Base-by-base conservation (phyloP, 1,139 yeast species). In the Suhomyces panamericanus region DNA sequence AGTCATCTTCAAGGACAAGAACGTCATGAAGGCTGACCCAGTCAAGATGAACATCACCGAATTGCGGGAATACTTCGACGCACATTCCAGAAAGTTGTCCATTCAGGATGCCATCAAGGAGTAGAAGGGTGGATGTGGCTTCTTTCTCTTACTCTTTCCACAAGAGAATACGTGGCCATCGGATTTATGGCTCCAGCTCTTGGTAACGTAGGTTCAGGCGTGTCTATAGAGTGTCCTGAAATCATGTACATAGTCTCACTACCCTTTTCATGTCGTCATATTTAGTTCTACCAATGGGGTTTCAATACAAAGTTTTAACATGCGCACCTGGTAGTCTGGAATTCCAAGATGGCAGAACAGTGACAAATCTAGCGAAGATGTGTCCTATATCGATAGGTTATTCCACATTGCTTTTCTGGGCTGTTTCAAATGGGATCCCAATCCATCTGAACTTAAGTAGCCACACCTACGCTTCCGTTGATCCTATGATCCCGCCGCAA, bases 1-100 rank as follows among this genome's bases (percentile, higher is more conserved):
- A 51, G 96, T 91, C 14, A 81, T 85, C 1, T 91, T 80, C 69
- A 87, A 87, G 65, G 97, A 91, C 65, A 93, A 91, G 57, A 79
- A 81, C 47, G 76, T 75, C 6, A 69, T 89, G 69, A 77, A 77
- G 45, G 80, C 82, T 6, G 87, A 89, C 60, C 96, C 96, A 3
- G 64, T 73, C 3, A 60, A 60, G 3, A 65, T 78, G 59, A 68
- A 63, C 12, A 75, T 82, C 51, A 73, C 66, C 27, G 91, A 85
- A 52, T 65, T 85, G 45, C 66, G 76, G 8, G 79, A 78, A 36
- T 63, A 71, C 54, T 79, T 86, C 49, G 87, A 85, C 58, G 69
- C 82, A 46, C 91, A 86, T 59, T 85, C 91, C 3, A 80, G 90
- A 69, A 77, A 80, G 59, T 67, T 86, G 57, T 80, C 79, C 38